These are phyloP conservation scores for Zasmidium angulare DNA, from an alignment of 2,329 filamentous ascomycete genomes.

Conservation along the genomic window DNA sequence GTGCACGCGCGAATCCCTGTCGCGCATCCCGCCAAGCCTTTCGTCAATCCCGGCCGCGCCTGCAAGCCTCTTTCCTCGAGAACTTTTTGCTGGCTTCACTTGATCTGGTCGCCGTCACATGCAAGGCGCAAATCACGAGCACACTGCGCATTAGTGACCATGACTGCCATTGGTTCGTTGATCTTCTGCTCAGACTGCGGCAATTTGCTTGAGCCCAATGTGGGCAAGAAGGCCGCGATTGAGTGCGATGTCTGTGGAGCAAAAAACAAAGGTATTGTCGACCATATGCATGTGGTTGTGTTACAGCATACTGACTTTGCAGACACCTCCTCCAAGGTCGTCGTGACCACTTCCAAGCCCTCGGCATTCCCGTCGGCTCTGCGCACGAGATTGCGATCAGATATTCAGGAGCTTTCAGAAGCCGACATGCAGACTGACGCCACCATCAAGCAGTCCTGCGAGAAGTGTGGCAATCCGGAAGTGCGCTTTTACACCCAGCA, in stretches of 20 bases:
- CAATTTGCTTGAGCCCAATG: conserved; percentile 79
- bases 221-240: conserved; percentile 72
- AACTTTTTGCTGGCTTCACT: conserved; percentile 1
- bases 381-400: conserved; percentile 75
- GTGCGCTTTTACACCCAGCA: conserved; percentile 85
- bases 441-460: conserved; percentile 67
- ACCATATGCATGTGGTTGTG: neutral
- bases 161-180: conserved; percentile 87
- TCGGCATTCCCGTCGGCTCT: conserved; percentile 89
- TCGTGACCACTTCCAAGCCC: conserved; percentile 81
- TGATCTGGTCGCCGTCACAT: neutral
- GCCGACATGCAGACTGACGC: conserved; percentile 68
- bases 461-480: conserved; percentile 76
- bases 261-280: conserved; percentile 70
- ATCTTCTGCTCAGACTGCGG: conserved; percentile 94
- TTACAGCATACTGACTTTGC: neutral
- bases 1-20: too few relatives aligned
- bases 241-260: conserved; percentile 84
- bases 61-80: neutral
- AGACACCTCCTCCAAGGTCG: conserved; percentile 75
- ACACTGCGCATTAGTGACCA: conserved; percentile 41
- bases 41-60: too few relatives aligned
- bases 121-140: neutral
- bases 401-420: conserved; percentile 75
- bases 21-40: too few relatives aligned